Evolutionary conservation across 441 rosid species (phyloP), one percentile per base, ranked within the genome.

Genomic region (Corymbia citriodora): DNA sequence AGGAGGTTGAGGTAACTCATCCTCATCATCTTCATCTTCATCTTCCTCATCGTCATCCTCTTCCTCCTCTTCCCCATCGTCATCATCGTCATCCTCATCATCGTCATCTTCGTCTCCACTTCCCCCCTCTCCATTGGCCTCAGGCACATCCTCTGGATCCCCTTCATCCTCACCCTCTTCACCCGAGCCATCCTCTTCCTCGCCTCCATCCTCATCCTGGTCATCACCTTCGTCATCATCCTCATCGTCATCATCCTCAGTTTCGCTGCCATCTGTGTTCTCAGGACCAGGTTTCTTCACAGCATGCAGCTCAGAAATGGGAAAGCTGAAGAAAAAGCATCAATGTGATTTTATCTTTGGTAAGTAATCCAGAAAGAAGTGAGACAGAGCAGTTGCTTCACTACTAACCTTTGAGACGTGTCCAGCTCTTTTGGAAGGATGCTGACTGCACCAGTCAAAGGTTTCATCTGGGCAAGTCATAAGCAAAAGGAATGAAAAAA

Each of bases 181-280:
- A 59, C 92, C 96, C 4, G 95, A 94, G 90, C 92, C 95, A 92
- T 95, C 96, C 90, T 94, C 98, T 88, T 96, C 97, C 79, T 90
- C 94, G 16, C 88, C 95, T 90, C 79, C 95, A 8, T 92, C 96
- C 63, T 95, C 97, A 1, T 57, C 94, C 33, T 90, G 94, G 18
- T 93, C 95, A 87, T 85, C 95, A 53, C 48, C 91, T 25, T 95
- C 93, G 0, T 93, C 91, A 1, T 72, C 92, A 18, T 70, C 92
- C 5, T 93, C 93, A 59, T 89, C 94, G 15, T 90, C 94, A 4
- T 91, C 94, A 10, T 95, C 94, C 87, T 95, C 95, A 17, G 93
- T 93, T 85, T 95, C 97, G 79, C 95, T 89, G 59, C 90, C 93
- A 83, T 94, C 97, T 88, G 90, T 90, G 57, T 92, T 95, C 89